Evolutionary conservation across 352 stramenopile genomes (phyloP), one percentile per base, ranked within the genome.

Genomic region (Globisporangium nagaii): DNA sequence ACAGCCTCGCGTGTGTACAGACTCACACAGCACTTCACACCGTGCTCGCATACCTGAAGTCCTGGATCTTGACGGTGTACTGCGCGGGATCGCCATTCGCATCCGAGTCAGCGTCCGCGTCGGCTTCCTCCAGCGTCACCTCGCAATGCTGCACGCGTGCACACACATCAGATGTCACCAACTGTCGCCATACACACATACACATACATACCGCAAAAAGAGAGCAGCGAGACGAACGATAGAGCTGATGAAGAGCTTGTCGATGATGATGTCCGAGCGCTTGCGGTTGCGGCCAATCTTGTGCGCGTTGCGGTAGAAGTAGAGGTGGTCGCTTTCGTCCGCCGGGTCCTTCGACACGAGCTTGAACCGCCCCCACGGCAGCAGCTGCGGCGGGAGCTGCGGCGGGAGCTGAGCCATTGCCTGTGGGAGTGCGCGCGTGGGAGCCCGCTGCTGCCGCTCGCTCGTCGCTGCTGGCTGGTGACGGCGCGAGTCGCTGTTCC

Each of bases 201-300:
- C 6, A 45, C 53, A 46, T n/a, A 15, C 42, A 27, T 11, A 8
- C 13, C 2, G 13, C 3, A 42, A 13, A 15, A 1, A 52, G 19
- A 41, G 17, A 37, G 10, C 15, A 30, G 10, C 7, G 30, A 60
- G 35, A 65, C 79, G 49, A 66, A 90, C 80, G 34, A 81, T 53
- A 37, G 71, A 77, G 60, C 80, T 91, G 63, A 91, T 79, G 56
- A 86, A 86, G 42, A 65, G 65, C 49, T 73, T 61, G 48, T 82
- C 62, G 34, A 91, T 52, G 36, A 88, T 59, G 27, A 76, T 39
- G 61, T 91, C 65, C n/a, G 62, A 67, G 40, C 63, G 72, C 37
- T 41, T 51, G 13, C 68, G 60, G 35, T 70, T 79, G 58, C 81
- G 78, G 13, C 81, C 81, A 42, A 91, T 84, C 27, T 53, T 65